Conservation (phyloP, 2,329 filamentous ascomycete genomes). For the Calycina herbarum region DNA sequence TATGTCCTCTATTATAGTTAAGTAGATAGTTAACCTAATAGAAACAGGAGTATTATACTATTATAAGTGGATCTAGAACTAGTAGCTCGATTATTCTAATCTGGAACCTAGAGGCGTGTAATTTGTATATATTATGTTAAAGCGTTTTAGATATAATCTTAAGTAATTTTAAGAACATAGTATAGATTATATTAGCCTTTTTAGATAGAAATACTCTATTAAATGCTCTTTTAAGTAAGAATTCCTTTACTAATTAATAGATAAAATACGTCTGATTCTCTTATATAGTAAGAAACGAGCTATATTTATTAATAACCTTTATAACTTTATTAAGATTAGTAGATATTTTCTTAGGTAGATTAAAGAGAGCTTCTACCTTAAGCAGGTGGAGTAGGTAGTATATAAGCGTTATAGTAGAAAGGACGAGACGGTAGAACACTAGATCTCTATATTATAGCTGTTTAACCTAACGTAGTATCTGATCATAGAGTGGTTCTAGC, state of each 20-base stretch:
- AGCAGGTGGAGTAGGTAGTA: not conserved
- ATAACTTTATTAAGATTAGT: too few relatives aligned
- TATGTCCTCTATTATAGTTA: too few relatives aligned
- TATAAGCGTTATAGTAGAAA: not conserved
- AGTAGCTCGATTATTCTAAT: constrained; percentile 4
- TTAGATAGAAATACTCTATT: too few relatives aligned
- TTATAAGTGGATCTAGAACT: constrained; percentile 1
- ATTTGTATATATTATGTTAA: constrained; percentile 5
- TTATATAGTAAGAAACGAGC: too few relatives aligned
- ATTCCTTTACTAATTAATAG: too few relatives aligned
- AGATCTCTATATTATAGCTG: not conserved
- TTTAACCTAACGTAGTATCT: not conserved
- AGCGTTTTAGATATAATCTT: not conserved
- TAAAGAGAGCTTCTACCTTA: not conserved
- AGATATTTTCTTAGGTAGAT: not conserved
- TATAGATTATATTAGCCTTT: not conserved
- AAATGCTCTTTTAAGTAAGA: too few relatives aligned
- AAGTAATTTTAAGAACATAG: constrained; percentile 8
- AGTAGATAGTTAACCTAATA: not conserved
- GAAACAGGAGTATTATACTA: constrained; percentile 6
- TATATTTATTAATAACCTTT: too few relatives aligned
- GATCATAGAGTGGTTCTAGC: not conserved
- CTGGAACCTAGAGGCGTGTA: not conserved
- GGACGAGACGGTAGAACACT: not conserved
- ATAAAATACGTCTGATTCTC: too few relatives aligned